These are phyloP conservation scores for Ramaria sp. DNA, from an alignment of 768 basidiomycete genomes.

Conservation along the genomic window DNA sequence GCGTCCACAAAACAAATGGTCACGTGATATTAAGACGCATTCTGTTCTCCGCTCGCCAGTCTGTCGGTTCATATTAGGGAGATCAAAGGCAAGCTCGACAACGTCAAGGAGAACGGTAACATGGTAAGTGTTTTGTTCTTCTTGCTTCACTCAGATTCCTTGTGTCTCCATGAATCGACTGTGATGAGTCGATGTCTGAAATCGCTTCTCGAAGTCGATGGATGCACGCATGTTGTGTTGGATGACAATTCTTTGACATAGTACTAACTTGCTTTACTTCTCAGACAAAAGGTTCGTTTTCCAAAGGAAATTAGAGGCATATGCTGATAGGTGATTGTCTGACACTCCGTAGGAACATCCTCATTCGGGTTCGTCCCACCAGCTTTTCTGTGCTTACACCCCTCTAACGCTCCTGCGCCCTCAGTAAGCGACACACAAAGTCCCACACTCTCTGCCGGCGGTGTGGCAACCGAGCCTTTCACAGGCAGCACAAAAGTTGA, in stretches of 20 bases:
- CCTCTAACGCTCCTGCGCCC: background rate
- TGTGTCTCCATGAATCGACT: background rate
- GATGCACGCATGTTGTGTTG: conserved; percentile 20
- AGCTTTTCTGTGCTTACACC: background rate
- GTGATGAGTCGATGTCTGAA: conserved; percentile 14
- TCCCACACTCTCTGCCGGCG: conserved; percentile 96
- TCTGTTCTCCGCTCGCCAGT: background rate
- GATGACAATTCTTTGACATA: conserved; percentile 23
- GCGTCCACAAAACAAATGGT: background rate
- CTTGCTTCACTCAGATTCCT: conserved; percentile 10
- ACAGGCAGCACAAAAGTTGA: conserved; percentile 94
- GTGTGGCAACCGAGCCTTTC: conserved; percentile 92
- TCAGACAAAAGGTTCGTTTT: conserved; percentile 77
- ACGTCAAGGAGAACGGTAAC: conserved; percentile 21
- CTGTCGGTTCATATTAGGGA: background rate
- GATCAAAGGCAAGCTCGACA: conserved; percentile 5
- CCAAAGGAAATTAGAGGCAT: conserved; percentile 9
- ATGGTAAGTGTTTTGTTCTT: conserved; percentile 34
- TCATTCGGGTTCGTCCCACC: conserved; percentile 73
- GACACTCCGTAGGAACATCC: conserved; percentile 64
- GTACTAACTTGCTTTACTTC: conserved; percentile 14
- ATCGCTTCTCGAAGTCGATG: conserved; percentile 18
- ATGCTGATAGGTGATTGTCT: background rate
- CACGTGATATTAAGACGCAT: background rate
- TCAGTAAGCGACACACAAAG: conserved; percentile 94